Evolutionary conservation across 1,284 basidiomycete species (phyloP).

Genomic region (Meripilus lineatus): DNA sequence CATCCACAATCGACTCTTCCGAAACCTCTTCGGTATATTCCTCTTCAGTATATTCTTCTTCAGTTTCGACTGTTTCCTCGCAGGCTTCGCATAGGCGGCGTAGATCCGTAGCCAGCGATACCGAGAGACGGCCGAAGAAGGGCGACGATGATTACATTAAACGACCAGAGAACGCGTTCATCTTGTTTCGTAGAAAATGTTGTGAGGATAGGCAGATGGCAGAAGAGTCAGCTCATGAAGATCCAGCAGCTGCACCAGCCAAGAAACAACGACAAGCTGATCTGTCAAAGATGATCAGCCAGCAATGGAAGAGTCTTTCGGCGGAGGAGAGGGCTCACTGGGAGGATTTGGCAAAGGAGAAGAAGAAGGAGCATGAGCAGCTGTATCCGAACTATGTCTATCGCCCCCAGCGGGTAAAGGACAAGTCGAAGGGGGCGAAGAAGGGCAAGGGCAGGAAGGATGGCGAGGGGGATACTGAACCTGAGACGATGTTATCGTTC

Average conservation of each 20-base stretch:
- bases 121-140: constrained; percentile 67
- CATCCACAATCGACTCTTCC: constrained; percentile 46
- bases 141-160: constrained; percentile 79
- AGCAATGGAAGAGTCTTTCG: constrained; percentile 65
- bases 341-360: constrained; percentile 55
- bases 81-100: constrained; percentile 48
- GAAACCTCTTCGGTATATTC: constrained; percentile 31
- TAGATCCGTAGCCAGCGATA: constrained; percentile 52
- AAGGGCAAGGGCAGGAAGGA: constrained; percentile 41
- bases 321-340: constrained; percentile 59
- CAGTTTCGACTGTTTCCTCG: constrained; percentile 29
- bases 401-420: constrained; percentile 63
- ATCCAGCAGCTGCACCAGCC: constrained; percentile 28
- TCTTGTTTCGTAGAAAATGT: constrained; percentile 71
- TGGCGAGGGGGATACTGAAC: constrained; percentile 42
- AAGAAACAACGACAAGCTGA: constrained; percentile 55
- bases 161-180: constrained; percentile 77
- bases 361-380: constrained; percentile 54
- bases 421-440: constrained; percentile 43
- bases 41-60: constrained; percentile 44
- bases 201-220: constrained; percentile 60
- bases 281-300: constrained; percentile 73
- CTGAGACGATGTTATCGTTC: constrained; percentile 47
- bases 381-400: constrained; percentile 74
- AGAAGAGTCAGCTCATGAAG: constrained; percentile 26